Evolutionary conservation across 352 stramenopile species (phyloP), one percentile per base, ranked within the genome.

Genomic region (Pythium chondricola): DNA sequence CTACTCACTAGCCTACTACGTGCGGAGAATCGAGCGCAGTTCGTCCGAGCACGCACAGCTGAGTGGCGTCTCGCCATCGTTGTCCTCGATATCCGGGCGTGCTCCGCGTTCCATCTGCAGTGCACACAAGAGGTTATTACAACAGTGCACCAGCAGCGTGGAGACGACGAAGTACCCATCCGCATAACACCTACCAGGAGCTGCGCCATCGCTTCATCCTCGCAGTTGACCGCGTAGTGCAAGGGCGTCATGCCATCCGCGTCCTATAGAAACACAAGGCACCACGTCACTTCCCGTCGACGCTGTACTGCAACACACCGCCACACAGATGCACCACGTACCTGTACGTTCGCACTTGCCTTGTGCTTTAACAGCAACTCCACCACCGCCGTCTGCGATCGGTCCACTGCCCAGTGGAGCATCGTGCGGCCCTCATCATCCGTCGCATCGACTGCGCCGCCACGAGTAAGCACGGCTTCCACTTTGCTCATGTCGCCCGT

Each of bases 351-450:
- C 16, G 73, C 71, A 16, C 66, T 74, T 16, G 79, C 79, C 10
- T 74, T 59, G 33, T 70, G 64, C 22, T 65, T 43, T 11, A 90
- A 58, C 35, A 90, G 57, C 25, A 82, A 52, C 52, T 81, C 52
- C 6, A 77, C 70, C 1, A 88, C 41, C 4, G 66, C 61, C 6
- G 40, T 63, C 32, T 90, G 75, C 31, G 74, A 69, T 29, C 79
- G 67, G 41, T 90, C 79, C 9, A 90, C 79, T 18, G 79, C 79
- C 79, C 79, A 90, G 43, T 90, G 79, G 35, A 90, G 54, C 79
- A 90, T 90, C 11, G 79, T 90, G 55, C 79, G 75, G 2, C 75
- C 79, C 61, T 88, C 74, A 14, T 73, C 67, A 35, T 90, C 79
- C 67, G 83, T 65, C n/a, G 55, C 42, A 40, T 84, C 48, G 13